Evolutionary conservation across 805 yeast genomes (phyloP).

Genomic region (Torulaspora maleeae): DNA sequence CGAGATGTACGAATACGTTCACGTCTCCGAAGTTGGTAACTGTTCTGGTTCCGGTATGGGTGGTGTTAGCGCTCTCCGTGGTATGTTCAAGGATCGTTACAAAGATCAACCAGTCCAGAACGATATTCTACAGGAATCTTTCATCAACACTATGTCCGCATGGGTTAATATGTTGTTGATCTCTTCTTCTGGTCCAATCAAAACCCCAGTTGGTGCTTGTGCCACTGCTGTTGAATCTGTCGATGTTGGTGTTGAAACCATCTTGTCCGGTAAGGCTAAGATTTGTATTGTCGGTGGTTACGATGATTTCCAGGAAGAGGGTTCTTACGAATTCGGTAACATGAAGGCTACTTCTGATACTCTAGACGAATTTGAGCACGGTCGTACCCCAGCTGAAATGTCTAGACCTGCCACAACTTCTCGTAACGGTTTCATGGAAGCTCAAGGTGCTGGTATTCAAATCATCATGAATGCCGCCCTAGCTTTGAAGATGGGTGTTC

Average conservation of each 20-base stretch:
- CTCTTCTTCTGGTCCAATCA: constrained; percentile 97
- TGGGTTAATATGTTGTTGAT: constrained; percentile 98
- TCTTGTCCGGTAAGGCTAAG: constrained; percentile 90
- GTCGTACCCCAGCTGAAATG: constrained; percentile 98
- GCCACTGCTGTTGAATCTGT: constrained; percentile 98
- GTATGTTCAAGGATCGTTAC: constrained; percentile 96
- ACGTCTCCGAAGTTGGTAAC: constrained; percentile 97
- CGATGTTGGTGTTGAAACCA: constrained; percentile 92
- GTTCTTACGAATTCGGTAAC: constrained; percentile 95
- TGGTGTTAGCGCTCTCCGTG: constrained; percentile 95
- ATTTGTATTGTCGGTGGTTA: constrained; percentile 97
- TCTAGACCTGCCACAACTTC: constrained; percentile 96
- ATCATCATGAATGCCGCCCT: constrained; percentile 91
- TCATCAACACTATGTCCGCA: constrained; percentile 98
- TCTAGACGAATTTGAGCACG: constrained; percentile 80
- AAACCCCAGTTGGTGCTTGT: constrained; percentile 99
- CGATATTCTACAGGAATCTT: constrained; percentile 95
- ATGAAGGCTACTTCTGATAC: constrained; percentile 98
- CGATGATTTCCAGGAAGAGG: constrained; percentile 99
- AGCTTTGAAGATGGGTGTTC: constrained; percentile 98
- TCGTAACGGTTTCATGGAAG: constrained; percentile 98
- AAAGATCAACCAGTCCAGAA: constrained; percentile 92
- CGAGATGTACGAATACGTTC: constrained; percentile 97
- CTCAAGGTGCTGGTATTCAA: constrained; percentile 99
- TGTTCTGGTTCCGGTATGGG: constrained; percentile 99